Evolutionary conservation across 2,329 filamentous ascomycete species (phyloP), one percentile per base, ranked within the genome.

Genomic region (Lasiodiplodia gonubiensis): DNA sequence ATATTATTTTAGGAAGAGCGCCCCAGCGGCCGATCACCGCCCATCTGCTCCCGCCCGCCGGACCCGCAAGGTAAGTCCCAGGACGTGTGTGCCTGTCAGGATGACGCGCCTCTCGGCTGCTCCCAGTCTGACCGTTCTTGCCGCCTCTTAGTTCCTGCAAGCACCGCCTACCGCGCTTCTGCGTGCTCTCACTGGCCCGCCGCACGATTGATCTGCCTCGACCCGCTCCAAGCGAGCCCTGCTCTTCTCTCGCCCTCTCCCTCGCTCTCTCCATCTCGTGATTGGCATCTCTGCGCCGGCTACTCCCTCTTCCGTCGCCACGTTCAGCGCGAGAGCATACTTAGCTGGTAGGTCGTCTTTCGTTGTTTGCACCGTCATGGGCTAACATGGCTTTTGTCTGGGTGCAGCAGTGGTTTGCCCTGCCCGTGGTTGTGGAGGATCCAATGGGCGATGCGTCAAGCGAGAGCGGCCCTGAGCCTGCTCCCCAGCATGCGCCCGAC

Each of bases 361-460:
- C 27, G 25, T 61, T 49, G 3, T 27, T 48, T 1, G 16, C 21
- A 6, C 21, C 5, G 42, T 25, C 37, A 63, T 63, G 59, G 59
- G 33, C 78, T 80, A 73, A 80, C 72, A 80, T 80, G 77, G 71
- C 77, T 69, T 78, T 77, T 70, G 70, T 79, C 72, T 80, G 78
- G 78, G 71, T 80, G 68, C 78, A 80, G 69, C 78, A 80, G 77
- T 80, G 79, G 79, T 71, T 80, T 68, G 74, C 78, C 68, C 73
- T 80, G 73, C 78, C 79, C 57, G 68, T 80, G 69, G 70, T 79
- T 70, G 73, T 75, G 69, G 76, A 80, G 68, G 74, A 75, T 70
- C 75, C 74, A 69, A 80, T 81, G 79, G 79, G 78, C 66, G 79
- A 81, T 71, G 35, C 78, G 72, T 75, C 78, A 65, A 69, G 72